phyloP scores from a whole-genome alignment of 2,329 filamentous ascomycete genomes.

The Ceratocystis cubensis region DNA sequence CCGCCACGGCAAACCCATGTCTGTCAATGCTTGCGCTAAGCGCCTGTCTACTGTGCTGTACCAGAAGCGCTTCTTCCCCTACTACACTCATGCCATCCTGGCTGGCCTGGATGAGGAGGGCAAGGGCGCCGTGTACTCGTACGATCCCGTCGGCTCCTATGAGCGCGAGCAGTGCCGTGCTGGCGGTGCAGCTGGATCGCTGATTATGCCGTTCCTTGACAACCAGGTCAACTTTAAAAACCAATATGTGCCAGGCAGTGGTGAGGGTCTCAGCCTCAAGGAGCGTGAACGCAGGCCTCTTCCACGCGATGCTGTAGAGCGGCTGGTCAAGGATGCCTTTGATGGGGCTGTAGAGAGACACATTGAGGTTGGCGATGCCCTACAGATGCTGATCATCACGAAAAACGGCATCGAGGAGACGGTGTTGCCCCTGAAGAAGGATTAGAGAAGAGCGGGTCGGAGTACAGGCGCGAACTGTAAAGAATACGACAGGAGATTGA shows the following conservation, averaged over 20 bases:
- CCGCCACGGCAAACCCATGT: constrained; percentile 94
- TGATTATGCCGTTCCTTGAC: constrained; percentile 98
- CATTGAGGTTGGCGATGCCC: constrained; percentile 92
- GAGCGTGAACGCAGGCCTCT: constrained; percentile 59
- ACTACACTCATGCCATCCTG: constrained; percentile 91
- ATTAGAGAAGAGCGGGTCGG: constrained; percentile 41
- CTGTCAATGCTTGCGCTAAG: constrained; percentile 86
- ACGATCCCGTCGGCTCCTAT: constrained; percentile 95
- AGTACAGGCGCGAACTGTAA: background rate
- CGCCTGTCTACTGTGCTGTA: constrained; percentile 91
- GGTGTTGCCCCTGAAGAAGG: constrained; percentile 74
- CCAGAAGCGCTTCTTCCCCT: constrained; percentile 96
- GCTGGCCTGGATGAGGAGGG: constrained; percentile 91
- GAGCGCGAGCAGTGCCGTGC: constrained; percentile 93
- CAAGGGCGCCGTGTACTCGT: constrained; percentile 86
- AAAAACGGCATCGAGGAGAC: constrained; percentile 78
- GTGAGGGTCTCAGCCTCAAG: constrained; percentile 67
- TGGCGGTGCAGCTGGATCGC: constrained; percentile 76
- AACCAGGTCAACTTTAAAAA: constrained; percentile 99
- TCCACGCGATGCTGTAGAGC: constrained; percentile 61
- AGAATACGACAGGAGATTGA: background rate
- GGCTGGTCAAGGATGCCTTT: constrained; percentile 91
- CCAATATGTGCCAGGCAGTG: constrained; percentile 81
- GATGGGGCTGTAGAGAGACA: constrained; percentile 96
- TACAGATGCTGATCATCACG: constrained; percentile 93